Evolutionary conservation across 1,284 basidiomycete genomes (phyloP).

Genomic region (Microbotryum scabiosae): DNA sequence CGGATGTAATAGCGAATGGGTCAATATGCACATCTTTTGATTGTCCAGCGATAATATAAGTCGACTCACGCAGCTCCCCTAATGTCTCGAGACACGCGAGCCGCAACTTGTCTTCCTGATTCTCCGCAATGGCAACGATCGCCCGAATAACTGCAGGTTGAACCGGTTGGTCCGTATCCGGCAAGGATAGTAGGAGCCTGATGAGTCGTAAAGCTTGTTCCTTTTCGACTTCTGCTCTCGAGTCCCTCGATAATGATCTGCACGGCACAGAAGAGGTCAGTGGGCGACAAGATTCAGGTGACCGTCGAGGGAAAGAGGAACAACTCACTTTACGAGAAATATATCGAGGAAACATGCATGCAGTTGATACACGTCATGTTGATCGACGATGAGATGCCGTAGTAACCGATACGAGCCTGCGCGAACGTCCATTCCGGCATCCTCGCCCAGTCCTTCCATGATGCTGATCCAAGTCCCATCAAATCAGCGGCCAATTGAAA

Average conservation of each 20-base stretch:
- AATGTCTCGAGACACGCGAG: slow-evolving; percentile 79
- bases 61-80: slow-evolving; percentile 69
- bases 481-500: not conserved
- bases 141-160: slow-evolving; percentile 69
- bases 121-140: slow-evolving; percentile 85
- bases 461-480: slow-evolving; percentile 46
- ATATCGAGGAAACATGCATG: slow-evolving; percentile 58
- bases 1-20: not conserved
- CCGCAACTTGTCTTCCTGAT: slow-evolving; percentile 80
- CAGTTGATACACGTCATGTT: slow-evolving; percentile 54
- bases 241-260: slow-evolving; percentile 76
- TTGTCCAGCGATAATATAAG: not conserved
- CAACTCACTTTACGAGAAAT: slow-evolving; percentile 70
- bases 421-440: slow-evolving; percentile 62
- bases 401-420: slow-evolving; percentile 79
- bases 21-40: no score
- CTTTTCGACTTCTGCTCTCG: slow-evolving; percentile 73
- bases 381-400: slow-evolving; percentile 67
- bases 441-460: slow-evolving; percentile 66
- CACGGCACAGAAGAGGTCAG: not conserved
- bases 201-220: slow-evolving; percentile 91
- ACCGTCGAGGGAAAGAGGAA: not conserved
- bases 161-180: slow-evolving; percentile 40
- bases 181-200: slow-evolving; percentile 43
- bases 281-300: not conserved